These are phyloP conservation scores for Fraxinus albicans DNA, from an alignment of 305 asterid genomes.

Conservation along the genomic window DNA sequence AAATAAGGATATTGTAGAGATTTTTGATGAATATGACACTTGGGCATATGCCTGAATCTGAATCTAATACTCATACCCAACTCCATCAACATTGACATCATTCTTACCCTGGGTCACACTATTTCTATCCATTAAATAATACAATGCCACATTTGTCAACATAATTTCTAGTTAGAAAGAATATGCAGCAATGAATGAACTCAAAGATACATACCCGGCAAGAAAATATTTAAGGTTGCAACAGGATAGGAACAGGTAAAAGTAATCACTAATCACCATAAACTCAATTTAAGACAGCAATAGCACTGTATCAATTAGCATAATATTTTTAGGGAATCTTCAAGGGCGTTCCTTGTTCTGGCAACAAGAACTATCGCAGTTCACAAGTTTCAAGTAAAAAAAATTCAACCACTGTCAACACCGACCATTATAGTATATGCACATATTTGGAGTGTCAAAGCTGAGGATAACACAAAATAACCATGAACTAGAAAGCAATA, in stretches of 20 bases:
- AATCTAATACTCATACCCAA: background rate
- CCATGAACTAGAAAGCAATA: background rate
- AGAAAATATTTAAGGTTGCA: background rate
- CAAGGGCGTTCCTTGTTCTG: background rate
- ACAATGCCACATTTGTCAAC: background rate
- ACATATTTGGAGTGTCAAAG: background rate
- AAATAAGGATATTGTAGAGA: background rate
- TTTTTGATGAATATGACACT: background rate
- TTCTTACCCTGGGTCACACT: background rate
- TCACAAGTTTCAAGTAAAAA: background rate
- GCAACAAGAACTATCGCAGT: background rate
- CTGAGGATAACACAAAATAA: background rate
- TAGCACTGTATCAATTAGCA: background rate
- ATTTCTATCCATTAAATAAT: background rate
- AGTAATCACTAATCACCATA: background rate
- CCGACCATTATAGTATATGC: background rate
- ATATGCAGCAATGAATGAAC: background rate
- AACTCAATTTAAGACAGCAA: background rate
- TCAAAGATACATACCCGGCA: background rate
- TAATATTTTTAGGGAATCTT: background rate
- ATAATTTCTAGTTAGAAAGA: background rate
- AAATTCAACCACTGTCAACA: background rate
- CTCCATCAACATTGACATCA: background rate
- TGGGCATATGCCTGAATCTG: background rate
- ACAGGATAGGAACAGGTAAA: background rate